Evolutionary conservation across 495 filamentous ascomycete genomes (phyloP).

Genomic region (Endocarpon pusillum): DNA sequence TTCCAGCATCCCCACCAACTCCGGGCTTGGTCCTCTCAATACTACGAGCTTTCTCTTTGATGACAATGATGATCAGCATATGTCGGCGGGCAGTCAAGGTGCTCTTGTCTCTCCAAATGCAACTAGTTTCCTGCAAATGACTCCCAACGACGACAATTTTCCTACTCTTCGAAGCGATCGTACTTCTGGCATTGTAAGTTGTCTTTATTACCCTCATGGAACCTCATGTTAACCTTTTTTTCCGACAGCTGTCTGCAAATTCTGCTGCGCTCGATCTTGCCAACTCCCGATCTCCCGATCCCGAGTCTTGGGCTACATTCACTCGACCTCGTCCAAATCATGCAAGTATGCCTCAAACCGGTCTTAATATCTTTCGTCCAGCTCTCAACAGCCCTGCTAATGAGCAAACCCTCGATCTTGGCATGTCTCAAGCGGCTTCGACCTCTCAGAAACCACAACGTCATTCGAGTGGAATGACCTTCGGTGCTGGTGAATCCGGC

Average conservation of each 20-base stretch:
- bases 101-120: constrained; percentile 40
- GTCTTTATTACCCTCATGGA: constrained; percentile 3
- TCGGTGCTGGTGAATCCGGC: background rate
- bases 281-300: constrained; percentile 46
- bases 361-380: constrained; percentile 22
- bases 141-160: constrained; percentile 64
- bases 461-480: background rate
- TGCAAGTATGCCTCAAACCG: constrained; percentile 59
- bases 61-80: constrained; percentile 49
- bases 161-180: constrained; percentile 61
- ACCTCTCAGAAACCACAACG: background rate
- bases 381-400: constrained; percentile 17
- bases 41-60: constrained; percentile 71
- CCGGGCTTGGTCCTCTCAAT: constrained; percentile 50
- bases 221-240: constrained; percentile 11
- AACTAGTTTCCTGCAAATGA: constrained; percentile 55
- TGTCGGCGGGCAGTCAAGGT: constrained; percentile 29
- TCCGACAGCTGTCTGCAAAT: constrained; percentile 56
- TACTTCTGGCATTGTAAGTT: constrained; percentile 50
- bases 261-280: constrained; percentile 71
- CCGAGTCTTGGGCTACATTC: constrained; percentile 48
- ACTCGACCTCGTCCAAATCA: constrained; percentile 63
- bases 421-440: background rate
- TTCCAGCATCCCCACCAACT: constrained; percentile 24
- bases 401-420: constrained; percentile 10